Evolutionary conservation across 192 early-diverging fungal species (phyloP), one percentile per base, ranked within the genome.

Genomic region (Backusella luteola): DNA sequence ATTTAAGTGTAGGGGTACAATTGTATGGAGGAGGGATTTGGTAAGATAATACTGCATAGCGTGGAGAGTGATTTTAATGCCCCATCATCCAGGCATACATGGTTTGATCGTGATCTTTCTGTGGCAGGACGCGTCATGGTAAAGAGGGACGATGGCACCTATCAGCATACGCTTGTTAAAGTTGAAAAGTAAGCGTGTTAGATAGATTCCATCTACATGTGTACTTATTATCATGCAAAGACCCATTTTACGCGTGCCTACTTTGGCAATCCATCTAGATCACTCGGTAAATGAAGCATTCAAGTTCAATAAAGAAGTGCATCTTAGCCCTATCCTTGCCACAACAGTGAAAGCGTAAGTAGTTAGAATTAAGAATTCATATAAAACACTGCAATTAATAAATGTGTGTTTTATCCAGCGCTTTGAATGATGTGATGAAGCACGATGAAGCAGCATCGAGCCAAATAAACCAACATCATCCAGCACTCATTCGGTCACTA

Each of bases 101-200:
- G 98, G 98, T 99, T 99, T 83, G 98, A 99, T 82, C 94, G 98
- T 77, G 97, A 99, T 83, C 85, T 99, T 71, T 91, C 91, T 79
- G 84, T 99, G 66, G 97, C 98, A 49, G 98, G 98, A 17, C 91
- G 96, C 26, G 95, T 97, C 26, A 85, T 99, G 81, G 89, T 99
- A 67, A 85, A 91, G 66, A 85, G 85, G 32, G 81, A 81, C 17
- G 89, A 90, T 66, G 94, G 91, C 38, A 89, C 89, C 21, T 89
- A 90, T 75, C 84, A 87, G 42, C 90, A 91, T 80, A 89, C 87
- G 0, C 87, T 99, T 34, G 93, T 97, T 42, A 74, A 86, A 21
- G 91, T 99, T 73, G 85, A 93, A 35, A 89, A 87, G 82, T 88
- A 86, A 59, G 12, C 1, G 0, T 41, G 6, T 74, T 74, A 66